Percentiles rank a stretch among this genome's conserved stretches.
phyloP scores from a whole-genome alignment of 169 alveolate genomes.

The Plasmodium fragile region DNA sequence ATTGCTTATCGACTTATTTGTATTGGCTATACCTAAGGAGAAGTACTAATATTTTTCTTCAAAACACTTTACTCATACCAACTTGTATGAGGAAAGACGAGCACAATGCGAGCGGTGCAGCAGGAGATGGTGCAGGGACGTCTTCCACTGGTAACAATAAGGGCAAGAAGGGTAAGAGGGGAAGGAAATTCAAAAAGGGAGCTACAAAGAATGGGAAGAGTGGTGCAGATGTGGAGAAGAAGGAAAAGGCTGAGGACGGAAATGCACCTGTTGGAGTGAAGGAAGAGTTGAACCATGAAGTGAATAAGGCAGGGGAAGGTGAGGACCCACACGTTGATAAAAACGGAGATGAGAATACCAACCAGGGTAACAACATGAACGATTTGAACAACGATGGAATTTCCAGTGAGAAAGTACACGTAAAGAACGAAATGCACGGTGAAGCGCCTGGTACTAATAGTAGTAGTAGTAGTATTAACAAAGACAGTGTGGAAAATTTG shows the following conservation, averaged over 20 bases:
- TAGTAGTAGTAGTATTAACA: not conserved
- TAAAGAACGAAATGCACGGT: not conserved
- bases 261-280: not conserved
- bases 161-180: not conserved
- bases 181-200: not conserved
- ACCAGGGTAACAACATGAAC: not conserved
- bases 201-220: not conserved
- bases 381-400: not conserved
- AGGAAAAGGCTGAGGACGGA: not conserved
- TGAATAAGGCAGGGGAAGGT: not conserved
- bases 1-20: constrained; percentile 90
- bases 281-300: not conserved
- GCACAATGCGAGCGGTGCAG: not conserved
- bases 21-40: constrained; percentile 91
- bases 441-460: not conserved
- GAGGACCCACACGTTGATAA: not conserved
- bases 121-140: not conserved
- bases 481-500: not conserved
- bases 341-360: not conserved
- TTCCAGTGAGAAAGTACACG: not conserved
- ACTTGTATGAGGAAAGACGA: constrained; percentile 76
- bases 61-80: constrained; percentile 87
- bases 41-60: constrained; percentile 88
- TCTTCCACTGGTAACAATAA: not conserved
- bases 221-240: not conserved